Conservation (phyloP, 2,329 filamentous ascomycete genomes). For the Fusarium sp. region DNA sequence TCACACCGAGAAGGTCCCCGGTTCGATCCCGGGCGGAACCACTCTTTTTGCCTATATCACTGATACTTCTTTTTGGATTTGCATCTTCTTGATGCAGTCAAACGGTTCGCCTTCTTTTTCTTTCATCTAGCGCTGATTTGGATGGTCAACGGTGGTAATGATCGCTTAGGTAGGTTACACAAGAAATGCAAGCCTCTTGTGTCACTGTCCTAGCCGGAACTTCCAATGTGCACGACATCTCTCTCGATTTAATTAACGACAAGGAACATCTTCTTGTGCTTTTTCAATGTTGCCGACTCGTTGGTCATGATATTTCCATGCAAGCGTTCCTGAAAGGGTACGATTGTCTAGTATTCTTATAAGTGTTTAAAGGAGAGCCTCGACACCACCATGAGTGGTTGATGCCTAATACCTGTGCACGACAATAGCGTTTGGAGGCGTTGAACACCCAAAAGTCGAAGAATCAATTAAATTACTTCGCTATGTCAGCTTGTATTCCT, state of each 20-base stretch:
- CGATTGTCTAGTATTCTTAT: background rate
- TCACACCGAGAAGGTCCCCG: background rate
- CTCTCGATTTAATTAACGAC: background rate
- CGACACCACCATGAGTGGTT: too few species aligned
- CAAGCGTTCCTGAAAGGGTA: background rate
- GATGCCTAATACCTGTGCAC: background rate
- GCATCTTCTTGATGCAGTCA: background rate
- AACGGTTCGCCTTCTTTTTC: background rate
- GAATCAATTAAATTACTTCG: background rate
- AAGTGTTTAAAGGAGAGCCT: background rate
- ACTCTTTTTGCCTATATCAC: background rate
- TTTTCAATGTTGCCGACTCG: background rate
- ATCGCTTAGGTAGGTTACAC: background rate
- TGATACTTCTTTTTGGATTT: background rate
- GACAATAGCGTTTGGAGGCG: background rate
- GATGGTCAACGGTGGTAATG: background rate
- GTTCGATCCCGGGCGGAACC: background rate
- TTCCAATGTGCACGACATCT: background rate
- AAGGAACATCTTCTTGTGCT: background rate
- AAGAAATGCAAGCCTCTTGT: background rate
- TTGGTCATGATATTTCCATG: background rate
- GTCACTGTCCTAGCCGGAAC: background rate
- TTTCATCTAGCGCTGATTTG: background rate
- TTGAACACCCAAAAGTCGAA: background rate
- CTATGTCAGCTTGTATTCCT: background rate